Conservation (phyloP, 176 grass and related monocot genomes). For the Microstegium vimineum region DNA sequence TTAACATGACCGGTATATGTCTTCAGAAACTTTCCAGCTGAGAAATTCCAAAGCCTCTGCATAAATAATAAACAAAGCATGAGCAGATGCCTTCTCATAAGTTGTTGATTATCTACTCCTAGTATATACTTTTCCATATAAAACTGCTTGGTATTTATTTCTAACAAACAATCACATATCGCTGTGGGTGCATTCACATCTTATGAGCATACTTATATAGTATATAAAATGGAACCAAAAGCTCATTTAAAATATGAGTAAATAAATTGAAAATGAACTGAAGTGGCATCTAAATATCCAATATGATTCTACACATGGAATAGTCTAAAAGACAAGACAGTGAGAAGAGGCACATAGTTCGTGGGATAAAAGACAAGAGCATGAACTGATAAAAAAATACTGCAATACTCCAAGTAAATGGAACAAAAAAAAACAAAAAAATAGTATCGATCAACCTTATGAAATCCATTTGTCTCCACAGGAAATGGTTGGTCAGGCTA, state of each 20-base stretch:
- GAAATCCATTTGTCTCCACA: background rate
- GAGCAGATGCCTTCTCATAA: background rate
- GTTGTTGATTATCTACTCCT: background rate
- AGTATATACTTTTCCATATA: background rate
- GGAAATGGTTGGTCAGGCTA: background rate
- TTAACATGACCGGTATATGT: slow-evolving; percentile 89
- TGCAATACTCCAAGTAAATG: background rate
- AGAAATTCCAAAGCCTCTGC: slow-evolving; percentile 92
- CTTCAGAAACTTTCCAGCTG: slow-evolving; percentile 85
- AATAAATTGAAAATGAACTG: background rate
- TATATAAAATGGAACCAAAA: background rate
- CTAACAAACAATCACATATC: background rate
- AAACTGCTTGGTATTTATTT: background rate
- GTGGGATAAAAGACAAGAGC: background rate
- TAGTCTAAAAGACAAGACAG: no score
- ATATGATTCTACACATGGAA: no score
- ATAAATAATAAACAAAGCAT: slow-evolving; percentile 27
- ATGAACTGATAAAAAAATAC: background rate
- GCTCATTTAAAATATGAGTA: background rate
- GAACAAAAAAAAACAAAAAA: slow-evolving; percentile 4
- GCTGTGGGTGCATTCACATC: background rate
- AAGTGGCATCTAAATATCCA: background rate
- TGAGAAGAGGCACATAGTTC: no score
- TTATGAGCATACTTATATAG: background rate
- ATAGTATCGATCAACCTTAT: background rate